These are phyloP conservation scores for Geotrichum histeridarum DNA, from an alignment of 1,139 yeast genomes.

Conservation along the genomic window DNA sequence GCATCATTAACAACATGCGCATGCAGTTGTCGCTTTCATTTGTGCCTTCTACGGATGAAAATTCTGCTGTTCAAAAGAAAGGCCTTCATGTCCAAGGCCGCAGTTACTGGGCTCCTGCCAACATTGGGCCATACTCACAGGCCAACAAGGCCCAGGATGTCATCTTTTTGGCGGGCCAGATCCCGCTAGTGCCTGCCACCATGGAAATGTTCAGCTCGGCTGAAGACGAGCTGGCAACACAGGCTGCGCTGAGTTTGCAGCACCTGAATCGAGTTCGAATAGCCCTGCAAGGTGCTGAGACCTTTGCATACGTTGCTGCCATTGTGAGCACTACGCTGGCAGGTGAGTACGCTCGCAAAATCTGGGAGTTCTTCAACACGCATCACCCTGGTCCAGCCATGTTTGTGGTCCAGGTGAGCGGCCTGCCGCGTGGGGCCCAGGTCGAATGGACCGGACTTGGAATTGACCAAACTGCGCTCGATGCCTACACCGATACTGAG, in stretches of 20 bases:
- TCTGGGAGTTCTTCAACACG: conserved; percentile 38
- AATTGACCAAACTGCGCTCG: conserved; percentile 13
- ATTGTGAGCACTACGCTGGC: conserved; percentile 43
- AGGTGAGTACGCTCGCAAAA: conserved; percentile 35
- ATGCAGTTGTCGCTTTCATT: conserved; percentile 45
- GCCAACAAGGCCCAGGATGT: conserved; percentile 51
- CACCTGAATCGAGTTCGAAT: conserved; percentile 63
- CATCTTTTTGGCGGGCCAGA: conserved; percentile 84
- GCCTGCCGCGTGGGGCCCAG: conserved; percentile 62
- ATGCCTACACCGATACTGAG: conserved; percentile 15
- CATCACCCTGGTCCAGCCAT: conserved; percentile 20
- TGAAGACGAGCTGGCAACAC: conserved; percentile 23
- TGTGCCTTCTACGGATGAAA: conserved; percentile 17
- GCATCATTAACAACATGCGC: conserved; percentile 37
- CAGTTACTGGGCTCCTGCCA: conserved; percentile 97
- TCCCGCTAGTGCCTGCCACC: conserved; percentile 69
- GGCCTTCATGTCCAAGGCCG: conserved; percentile 89
- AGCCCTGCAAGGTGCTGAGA: conserved; percentile 43
- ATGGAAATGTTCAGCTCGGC: conserved; percentile 42
- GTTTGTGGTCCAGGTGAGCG: conserved; percentile 51
- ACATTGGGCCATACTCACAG: conserved; percentile 96
- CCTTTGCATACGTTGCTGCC: conserved; percentile 50
- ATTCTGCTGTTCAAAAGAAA: conserved; percentile 23
- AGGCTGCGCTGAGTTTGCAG: conserved; percentile 59
- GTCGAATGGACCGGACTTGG: conserved; percentile 64